Evolutionary conservation across 2,329 filamentous ascomycete species (phyloP), one percentile per base, ranked within the genome.

Genomic region (Stromatinia cepivora): DNA sequence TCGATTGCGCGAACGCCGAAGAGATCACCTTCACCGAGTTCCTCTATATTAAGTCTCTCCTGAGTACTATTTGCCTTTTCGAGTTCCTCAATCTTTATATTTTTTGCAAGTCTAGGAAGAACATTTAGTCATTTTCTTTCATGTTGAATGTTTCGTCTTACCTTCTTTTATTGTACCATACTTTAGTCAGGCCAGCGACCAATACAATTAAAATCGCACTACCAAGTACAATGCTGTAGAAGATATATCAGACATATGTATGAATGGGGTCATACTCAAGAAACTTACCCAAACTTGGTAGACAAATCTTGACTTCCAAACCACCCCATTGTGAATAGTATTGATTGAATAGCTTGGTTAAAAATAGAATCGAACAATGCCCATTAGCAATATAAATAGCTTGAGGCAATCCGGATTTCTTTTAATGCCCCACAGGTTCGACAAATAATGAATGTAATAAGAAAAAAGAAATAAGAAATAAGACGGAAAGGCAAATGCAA

Each of bases 1-100:
- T 73, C 70, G 34, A 73, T 69, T n/a, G 72, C 72, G 69, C 71
- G 57, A 31, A 73, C 61, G 45, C 72, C 72, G 57, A 73, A 73
- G 31, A 72, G 69, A 72, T 73, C 68, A 15, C 63, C 68, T 59
- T 66, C 62, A 50, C 61, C 68, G 20, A 69, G 63, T 11, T 69
- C 62, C 34, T 66, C 57, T 48, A 67, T 15, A 25, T 69, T 66
- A 20, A 67, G 54, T 28, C 42, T 66, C 62, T 69, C 68, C 6
- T 58, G 45, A 8, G 54, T 54, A 28, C 56, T 69, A n/a, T 59
- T 65, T 48, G 62, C 62, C 39, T 39, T 50, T 11, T 66, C 68
- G 15, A 46, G 48, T 25, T 69, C 68, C 36, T 65, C 68, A 45
- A 69, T 54, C 25, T 67, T 67, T 13, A 34, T 67, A 28, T 69